These are phyloP conservation scores for Saccharomycopsis phalli DNA, from an alignment of 1,139 yeast genomes.

Conservation along the genomic window DNA sequence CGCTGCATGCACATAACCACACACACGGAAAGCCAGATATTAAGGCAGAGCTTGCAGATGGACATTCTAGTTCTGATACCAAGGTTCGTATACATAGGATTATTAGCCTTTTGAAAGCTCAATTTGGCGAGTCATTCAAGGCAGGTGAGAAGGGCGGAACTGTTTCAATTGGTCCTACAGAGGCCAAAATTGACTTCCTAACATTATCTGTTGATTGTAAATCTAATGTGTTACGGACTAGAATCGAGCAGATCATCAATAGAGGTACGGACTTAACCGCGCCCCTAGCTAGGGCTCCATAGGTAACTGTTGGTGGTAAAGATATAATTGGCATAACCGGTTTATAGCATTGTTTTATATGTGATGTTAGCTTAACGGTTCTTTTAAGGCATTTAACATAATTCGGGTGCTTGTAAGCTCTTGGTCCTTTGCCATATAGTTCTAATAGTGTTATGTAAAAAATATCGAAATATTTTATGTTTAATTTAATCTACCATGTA, in stretches of 20 bases:
- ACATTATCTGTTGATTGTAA: slow-evolving; percentile 66
- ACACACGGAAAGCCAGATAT: slow-evolving; percentile 24
- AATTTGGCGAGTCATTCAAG: slow-evolving; percentile 73
- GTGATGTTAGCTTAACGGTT: no score
- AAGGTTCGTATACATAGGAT: slow-evolving; percentile 56
- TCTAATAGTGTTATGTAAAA: no score
- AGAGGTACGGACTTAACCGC: slow-evolving; percentile 78
- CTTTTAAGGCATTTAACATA: no score
- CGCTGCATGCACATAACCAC: slow-evolving; percentile 36
- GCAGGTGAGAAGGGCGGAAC: slow-evolving; percentile 40
- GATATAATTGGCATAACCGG: background rate
- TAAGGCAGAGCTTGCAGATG: slow-evolving; percentile 6
- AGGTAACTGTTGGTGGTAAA: no score
- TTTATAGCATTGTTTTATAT: no score
- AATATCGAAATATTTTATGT: no score
- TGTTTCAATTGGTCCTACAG: slow-evolving; percentile 61
- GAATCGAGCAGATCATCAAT: slow-evolving; percentile 72
- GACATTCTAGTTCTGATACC: slow-evolving; percentile 31
- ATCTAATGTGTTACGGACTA: slow-evolving; percentile 67
- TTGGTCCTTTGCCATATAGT: no score
- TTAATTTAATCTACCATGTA: no score
- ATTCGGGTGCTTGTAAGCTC: no score
- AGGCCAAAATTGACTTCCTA: slow-evolving; percentile 59
- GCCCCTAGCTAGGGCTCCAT: slow-evolving; percentile 48
- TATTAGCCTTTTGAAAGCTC: slow-evolving; percentile 59